Conservation (phyloP, 257 asterid species). For the Rauvolfia tetraphylla region DNA sequence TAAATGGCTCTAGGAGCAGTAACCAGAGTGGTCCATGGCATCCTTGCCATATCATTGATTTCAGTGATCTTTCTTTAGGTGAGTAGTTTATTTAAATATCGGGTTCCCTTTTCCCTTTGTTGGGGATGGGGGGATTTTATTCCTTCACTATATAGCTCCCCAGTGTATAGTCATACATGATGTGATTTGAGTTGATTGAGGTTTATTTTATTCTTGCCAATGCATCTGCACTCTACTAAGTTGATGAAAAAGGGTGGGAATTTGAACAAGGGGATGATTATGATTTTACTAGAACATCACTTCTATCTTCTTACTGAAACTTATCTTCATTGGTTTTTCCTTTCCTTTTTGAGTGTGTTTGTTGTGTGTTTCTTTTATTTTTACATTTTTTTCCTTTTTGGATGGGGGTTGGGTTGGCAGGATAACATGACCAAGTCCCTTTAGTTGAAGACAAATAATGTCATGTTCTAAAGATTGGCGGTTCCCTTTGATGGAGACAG, state of each 20-base stretch:
- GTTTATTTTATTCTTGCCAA: not conserved
- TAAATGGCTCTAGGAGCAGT: conserved; percentile 25
- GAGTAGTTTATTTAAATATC: conserved; percentile 28
- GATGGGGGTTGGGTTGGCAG: no score
- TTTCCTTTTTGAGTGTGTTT: no score
- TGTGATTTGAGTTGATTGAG: not conserved
- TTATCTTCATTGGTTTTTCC: no score
- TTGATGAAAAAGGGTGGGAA: not conserved
- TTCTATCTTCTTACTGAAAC: not conserved
- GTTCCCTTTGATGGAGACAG: no score
- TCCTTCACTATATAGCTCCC: not conserved
- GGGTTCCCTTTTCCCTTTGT: no score
- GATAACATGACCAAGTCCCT: no score
- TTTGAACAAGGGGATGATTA: not conserved
- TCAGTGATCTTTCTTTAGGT: conserved; percentile 79
- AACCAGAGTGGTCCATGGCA: conserved; percentile 45
- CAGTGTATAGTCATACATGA: not conserved
- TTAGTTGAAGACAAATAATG: no score
- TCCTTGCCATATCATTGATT: conserved; percentile 85
- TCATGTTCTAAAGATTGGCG: no score
- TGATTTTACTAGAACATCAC: not conserved
- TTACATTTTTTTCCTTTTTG: no score
- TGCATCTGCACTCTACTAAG: not conserved
- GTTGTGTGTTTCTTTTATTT: no score
- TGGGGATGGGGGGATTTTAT: not conserved